Evolutionary conservation across 768 basidiomycete genomes (phyloP).

Genomic region (Multifurca ochricompacta): DNA sequence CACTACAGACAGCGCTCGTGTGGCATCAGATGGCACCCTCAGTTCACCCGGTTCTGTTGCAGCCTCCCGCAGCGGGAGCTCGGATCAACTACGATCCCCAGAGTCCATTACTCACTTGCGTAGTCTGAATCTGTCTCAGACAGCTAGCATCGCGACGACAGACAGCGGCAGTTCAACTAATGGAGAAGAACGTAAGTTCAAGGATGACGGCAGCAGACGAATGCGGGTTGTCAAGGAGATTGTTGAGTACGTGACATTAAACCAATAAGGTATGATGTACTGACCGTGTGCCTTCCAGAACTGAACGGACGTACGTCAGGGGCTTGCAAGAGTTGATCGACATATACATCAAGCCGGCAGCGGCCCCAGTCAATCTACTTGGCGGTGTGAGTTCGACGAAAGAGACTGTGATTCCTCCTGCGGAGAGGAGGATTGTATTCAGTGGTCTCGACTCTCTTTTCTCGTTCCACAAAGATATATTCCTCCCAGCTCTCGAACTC

Average conservation of each 20-base stretch:
- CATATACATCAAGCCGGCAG: constrained; percentile 88
- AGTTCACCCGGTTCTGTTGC: constrained; percentile 37
- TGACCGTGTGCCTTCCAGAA: constrained; percentile 40
- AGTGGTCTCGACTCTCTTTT: constrained; percentile 83
- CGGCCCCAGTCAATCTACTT: constrained; percentile 58
- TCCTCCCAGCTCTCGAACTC: constrained; percentile 81
- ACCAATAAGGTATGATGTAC: constrained; percentile 5
- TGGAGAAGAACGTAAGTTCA: constrained; percentile 76
- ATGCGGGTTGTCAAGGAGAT: constrained; percentile 85
- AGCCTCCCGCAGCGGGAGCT: constrained; percentile 32
- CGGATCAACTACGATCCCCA: constrained; percentile 53
- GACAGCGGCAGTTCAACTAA: constrained; percentile 58
- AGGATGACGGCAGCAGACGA: constrained; percentile 84
- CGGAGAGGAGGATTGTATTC: constrained; percentile 89
- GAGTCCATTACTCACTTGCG: constrained; percentile 58
- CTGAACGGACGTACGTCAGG: constrained; percentile 91
- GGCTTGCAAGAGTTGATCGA: constrained; percentile 91
- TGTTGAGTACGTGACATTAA: constrained; percentile 55
- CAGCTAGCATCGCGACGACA: constrained; percentile 65
- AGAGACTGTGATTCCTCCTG: constrained; percentile 77
- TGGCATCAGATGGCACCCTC: constrained; percentile 39
- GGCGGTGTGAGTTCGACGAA: constrained; percentile 64
- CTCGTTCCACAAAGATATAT: constrained; percentile 88
- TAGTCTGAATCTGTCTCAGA: constrained; percentile 53
- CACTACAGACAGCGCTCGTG: constrained; percentile 47